Evolutionary conservation across 208 protist genomes (phyloP).

Genomic region (Naegleria gruberi): DNA sequence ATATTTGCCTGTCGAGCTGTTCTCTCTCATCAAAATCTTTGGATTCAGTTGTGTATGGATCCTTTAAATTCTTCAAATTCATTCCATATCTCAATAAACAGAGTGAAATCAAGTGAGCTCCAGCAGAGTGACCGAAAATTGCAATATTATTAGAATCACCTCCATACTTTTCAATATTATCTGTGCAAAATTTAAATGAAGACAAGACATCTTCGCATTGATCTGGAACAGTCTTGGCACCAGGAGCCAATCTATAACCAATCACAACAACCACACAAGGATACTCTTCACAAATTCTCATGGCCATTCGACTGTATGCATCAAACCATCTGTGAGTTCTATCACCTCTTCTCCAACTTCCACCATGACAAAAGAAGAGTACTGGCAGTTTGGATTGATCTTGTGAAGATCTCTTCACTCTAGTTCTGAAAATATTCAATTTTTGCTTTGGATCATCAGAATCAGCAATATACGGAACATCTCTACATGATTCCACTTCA

Average conservation of each 20-base stretch:
- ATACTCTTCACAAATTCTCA: not conserved
- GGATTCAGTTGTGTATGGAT: not conserved
- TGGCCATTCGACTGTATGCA: not conserved
- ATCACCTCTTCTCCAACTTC: conserved; percentile 12
- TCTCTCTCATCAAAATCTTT: not conserved
- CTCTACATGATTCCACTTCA: not conserved
- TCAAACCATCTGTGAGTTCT: conserved; percentile 14
- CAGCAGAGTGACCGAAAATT: not conserved
- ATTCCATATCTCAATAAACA: not conserved
- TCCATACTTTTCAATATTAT: not conserved
- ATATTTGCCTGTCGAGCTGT: not conserved
- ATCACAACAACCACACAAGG: not conserved
- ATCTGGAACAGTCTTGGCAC: not conserved
- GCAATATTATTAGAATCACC: not conserved
- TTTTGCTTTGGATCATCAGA: not conserved
- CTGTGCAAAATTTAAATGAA: not conserved
- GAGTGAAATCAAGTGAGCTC: not conserved
- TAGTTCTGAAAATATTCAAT: not conserved
- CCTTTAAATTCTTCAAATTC: not conserved
- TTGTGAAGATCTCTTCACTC: not conserved
- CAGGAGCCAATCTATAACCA: not conserved
- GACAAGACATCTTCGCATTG: not conserved
- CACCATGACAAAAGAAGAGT: not conserved
- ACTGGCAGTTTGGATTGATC: not conserved
- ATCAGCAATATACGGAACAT: not conserved